These are phyloP conservation scores for Pyrus communis DNA, from an alignment of 306 rosid genomes.

Conservation along the genomic window DNA sequence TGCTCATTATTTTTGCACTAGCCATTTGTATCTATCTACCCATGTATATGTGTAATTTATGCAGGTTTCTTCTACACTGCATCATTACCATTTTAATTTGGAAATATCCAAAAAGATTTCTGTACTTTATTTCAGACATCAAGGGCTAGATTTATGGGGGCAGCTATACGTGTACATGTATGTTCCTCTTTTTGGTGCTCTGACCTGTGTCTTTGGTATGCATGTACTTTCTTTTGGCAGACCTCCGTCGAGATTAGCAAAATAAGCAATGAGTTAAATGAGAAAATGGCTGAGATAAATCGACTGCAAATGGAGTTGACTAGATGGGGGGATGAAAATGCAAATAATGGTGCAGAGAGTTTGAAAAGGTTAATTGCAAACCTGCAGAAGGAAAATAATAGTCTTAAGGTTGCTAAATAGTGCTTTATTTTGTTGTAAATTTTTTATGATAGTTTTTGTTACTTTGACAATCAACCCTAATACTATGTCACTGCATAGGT, in stretches of 20 bases:
- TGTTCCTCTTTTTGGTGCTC: conserved; percentile 18
- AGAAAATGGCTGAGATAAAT: conserved; percentile 50
- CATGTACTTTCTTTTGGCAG: conserved; percentile 36
- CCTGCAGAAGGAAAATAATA: conserved; percentile 63
- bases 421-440: background rate
- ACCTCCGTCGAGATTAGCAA: conserved; percentile 41
- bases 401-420: conserved; percentile 61
- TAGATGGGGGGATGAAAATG: conserved; percentile 36
- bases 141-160: background rate
- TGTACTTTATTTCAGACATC: background rate
- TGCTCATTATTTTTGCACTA: background rate
- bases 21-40: background rate
- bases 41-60: background rate
- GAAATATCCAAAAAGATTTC: background rate
- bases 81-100: background rate
- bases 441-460: background rate
- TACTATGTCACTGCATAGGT: conserved; percentile 32
- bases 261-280: conserved; percentile 52
- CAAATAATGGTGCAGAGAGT: conserved; percentile 30
- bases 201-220: conserved; percentile 9
- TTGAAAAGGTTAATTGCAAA: conserved; percentile 48
- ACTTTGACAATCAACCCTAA: conserved; percentile 14
- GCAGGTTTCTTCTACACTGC: background rate
- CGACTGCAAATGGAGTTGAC: conserved; percentile 59
- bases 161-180: background rate